Conservation (phyloP, 805 yeast species). For the Yamadazyma ubonensis region DNA sequence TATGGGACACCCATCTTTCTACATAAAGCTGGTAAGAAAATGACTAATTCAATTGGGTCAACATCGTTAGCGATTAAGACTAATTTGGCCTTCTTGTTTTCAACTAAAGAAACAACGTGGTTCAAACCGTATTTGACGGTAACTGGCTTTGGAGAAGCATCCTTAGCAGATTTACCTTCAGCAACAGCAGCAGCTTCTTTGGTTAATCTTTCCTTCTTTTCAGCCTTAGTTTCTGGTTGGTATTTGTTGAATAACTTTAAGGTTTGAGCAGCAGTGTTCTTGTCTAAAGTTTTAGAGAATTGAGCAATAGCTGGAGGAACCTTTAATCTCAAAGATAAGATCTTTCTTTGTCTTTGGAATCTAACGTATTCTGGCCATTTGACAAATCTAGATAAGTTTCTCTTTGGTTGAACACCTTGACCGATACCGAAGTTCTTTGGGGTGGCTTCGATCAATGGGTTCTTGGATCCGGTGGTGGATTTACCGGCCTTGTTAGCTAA, state of each 20-base stretch:
- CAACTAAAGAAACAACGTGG: constrained; percentile 96
- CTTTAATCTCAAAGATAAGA: constrained; percentile 91
- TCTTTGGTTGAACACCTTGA: constrained; percentile 92
- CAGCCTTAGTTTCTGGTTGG: constrained; percentile 96
- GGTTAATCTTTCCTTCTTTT: constrained; percentile 98
- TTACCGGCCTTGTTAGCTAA: constrained; percentile 50
- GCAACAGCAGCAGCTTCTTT: constrained; percentile 99
- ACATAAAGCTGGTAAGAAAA: constrained; percentile 97
- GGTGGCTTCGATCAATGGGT: constrained; percentile 86
- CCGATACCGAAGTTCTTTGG: constrained; percentile 97
- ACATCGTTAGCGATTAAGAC: constrained; percentile 98
- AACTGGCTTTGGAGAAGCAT: constrained; percentile 95
- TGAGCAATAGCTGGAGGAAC: constrained; percentile 99
- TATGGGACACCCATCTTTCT: constrained; percentile 99
- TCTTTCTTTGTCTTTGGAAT: constrained; percentile 98
- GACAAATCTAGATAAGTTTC: constrained; percentile 94
- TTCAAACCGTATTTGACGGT: constrained; percentile 97
- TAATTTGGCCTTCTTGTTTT: constrained; percentile 97
- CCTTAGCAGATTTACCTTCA: constrained; percentile 96
- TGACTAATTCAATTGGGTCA: constrained; percentile 97
- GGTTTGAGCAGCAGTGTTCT: constrained; percentile 97
- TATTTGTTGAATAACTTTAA: constrained; percentile 98
- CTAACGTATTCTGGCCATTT: constrained; percentile 99
- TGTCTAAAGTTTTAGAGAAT: constrained; percentile 94
- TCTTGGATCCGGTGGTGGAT: constrained; percentile 53